Base-by-base conservation (phyloP, 1,284 basidiomycete genomes). In the Ganoderma resinaceum region DNA sequence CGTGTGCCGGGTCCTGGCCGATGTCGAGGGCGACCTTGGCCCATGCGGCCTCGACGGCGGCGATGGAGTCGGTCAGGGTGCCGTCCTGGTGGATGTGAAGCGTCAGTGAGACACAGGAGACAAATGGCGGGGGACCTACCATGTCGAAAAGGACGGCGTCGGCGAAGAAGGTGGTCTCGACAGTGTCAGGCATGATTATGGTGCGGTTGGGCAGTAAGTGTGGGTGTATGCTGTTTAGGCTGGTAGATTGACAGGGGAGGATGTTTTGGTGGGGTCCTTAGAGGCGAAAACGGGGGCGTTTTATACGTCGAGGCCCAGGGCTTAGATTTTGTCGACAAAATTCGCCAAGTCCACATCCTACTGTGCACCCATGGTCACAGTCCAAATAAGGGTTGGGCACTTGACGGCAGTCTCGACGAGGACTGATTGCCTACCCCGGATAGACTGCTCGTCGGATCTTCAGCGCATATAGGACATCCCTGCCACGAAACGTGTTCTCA, bases 21-120 rank as follows among this genome's bases (percentile, higher is more conserved):
- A 92, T 86, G 78, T 91, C 89, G 60, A 82, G 81, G 2, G 92
- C 92, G 62, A 94, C 91, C 73, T 89, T 90, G 43, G 87, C 87
- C 92, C 92, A 93, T 6, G 92, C 92, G 7, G 91, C 90, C 78
- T 94, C 92, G 70, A 93, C 91, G 11, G 92, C 92, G 33, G 88
- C 82, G 76, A 93, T 92, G 38, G 90, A 92, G 77, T 92, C 90
- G 63, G 91, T 92, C 63, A 93, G 81, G 9, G 91, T 92, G 55
- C 90, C 90, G 76, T 91, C 89, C 89, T 91, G 71, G 16, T 53
- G 52, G 3, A 86, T 86, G 0, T 78, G 77, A 5, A n/a, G 83
- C 80, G 0, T 80, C 77, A 0, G 85, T 85, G 57, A 78, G 80
- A n/a, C 84, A 83, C 68, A 76, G 16, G 29, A 6, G 31, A 9